Percentiles rank a stretch among this genome's conserved stretches.
Conservation (phyloP, 2,329 filamentous ascomycete genomes). For the Verticillium dahliae region DNA sequence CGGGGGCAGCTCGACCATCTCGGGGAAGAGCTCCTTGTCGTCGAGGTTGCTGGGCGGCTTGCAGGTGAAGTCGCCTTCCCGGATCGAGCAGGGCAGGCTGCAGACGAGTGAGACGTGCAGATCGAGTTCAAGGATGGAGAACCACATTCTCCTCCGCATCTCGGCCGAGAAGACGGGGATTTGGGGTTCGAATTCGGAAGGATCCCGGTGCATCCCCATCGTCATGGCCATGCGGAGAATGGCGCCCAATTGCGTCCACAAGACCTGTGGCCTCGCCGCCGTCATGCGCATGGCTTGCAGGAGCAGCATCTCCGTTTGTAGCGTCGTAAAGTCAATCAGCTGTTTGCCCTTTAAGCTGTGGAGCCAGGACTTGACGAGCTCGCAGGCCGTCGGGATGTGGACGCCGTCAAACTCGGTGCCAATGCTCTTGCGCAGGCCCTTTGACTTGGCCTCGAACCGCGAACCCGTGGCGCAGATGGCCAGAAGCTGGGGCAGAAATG, state of each 20-base stretch:
- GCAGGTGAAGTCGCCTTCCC: conserved; percentile 48
- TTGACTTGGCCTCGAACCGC: conserved; percentile 43
- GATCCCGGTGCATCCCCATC: conserved; percentile 52
- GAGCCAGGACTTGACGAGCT: conserved; percentile 47
- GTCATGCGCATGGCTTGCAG: conserved; percentile 47
- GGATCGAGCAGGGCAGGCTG: conserved; percentile 43
- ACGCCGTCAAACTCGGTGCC: conserved; percentile 36
- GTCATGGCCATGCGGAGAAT: conserved; percentile 52
- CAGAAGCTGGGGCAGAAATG: conserved; percentile 47
- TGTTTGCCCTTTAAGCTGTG: conserved; percentile 45
- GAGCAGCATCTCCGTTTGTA: conserved; percentile 49
- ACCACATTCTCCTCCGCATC: conserved; percentile 48
- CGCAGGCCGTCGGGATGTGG: conserved; percentile 50
- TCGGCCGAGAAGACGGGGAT: conserved; percentile 47
- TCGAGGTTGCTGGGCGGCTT: conserved; percentile 46
- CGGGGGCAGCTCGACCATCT: conserved; percentile 41
- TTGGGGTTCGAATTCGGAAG: conserved; percentile 42
- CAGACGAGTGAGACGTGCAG: conserved; percentile 46
- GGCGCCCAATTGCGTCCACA: conserved; percentile 48
- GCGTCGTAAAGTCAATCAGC: conserved; percentile 41
- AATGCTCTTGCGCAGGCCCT: conserved; percentile 26
- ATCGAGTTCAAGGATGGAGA: conserved; percentile 50
- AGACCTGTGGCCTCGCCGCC: conserved; percentile 38
- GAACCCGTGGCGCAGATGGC: conserved; percentile 47
- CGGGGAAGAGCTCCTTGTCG: conserved; percentile 40